These are phyloP conservation scores for Cladophialophora carrionii DNA, from an alignment of 2,329 filamentous ascomycete species.

Conservation along the genomic window DNA sequence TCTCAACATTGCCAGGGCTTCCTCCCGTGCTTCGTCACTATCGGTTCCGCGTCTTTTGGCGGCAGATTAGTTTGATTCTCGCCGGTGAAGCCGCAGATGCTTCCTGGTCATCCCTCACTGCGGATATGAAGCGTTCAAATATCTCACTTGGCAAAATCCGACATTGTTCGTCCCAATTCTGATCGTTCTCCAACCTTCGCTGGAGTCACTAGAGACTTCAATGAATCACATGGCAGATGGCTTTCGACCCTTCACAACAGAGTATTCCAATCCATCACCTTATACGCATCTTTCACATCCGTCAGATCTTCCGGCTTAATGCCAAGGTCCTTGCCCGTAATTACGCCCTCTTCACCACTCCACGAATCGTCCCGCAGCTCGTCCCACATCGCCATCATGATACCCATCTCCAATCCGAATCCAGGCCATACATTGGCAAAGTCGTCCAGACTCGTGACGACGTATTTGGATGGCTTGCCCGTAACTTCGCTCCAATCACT, in stretches of 20 bases:
- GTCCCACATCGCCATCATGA: conserved; percentile 40
- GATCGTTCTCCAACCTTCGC: not conserved
- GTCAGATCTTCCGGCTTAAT: conserved; percentile 6
- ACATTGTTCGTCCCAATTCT: not conserved
- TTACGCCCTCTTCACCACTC: conserved; percentile 37
- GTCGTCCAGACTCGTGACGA: conserved; percentile 39
- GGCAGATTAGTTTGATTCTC: no score
- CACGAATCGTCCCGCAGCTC: conserved; percentile 39
- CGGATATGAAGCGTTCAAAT: not conserved
- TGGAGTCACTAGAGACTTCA: not conserved
- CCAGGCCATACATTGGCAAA: conserved; percentile 42
- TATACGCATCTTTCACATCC: conserved; percentile 20
- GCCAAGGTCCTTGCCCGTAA: conserved; percentile 40
- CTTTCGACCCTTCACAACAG: conserved; percentile 8
- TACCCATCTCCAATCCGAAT: conserved; percentile 42
- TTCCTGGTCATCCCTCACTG: no score
- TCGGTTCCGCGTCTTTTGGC: no score
- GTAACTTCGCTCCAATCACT: conserved; percentile 41
- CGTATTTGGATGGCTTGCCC: conserved; percentile 38
- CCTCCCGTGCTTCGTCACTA: no score
- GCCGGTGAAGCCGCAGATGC: no score
- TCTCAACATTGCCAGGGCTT: no score
- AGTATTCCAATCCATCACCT: conserved; percentile 19
- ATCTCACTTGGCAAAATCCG: not conserved
- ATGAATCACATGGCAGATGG: not conserved